Evolutionary conservation across 2,329 filamentous ascomycete genomes (phyloP).

Genomic region (Alternaria ventricosa): DNA sequence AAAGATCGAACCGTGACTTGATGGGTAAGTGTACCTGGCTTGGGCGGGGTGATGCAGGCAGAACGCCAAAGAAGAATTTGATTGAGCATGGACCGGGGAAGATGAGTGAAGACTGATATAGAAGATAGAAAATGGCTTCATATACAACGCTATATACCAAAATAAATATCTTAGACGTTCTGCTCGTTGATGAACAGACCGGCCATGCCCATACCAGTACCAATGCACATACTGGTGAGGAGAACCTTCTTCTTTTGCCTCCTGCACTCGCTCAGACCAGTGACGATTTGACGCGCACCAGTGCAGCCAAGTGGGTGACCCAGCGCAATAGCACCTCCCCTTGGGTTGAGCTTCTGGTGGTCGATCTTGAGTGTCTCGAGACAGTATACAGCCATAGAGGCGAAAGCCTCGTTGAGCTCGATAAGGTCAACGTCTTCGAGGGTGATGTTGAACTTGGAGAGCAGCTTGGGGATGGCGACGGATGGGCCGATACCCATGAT

Average conservation of each 20-base stretch:
- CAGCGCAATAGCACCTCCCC: conserved; percentile 82
- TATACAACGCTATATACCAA: not conserved
- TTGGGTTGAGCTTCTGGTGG: conserved; percentile 78
- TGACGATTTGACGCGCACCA: conserved; percentile 83
- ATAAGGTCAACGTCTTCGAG: conserved; percentile 86
- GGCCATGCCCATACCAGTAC: conserved; percentile 71
- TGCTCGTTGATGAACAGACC: conserved; percentile 71
- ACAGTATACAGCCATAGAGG: conserved; percentile 97
- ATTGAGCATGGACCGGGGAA: not conserved
- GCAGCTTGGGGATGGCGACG: conserved; percentile 77
- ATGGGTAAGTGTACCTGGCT: not conserved
- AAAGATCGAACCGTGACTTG: too few species aligned
- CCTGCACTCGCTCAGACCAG: conserved; percentile 83
- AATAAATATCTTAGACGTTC: conserved; percentile 20
- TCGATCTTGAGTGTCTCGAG: conserved; percentile 70
- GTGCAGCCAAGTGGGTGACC: conserved; percentile 84
- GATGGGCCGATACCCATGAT: conserved; percentile 96
- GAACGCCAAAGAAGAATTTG: not conserved
- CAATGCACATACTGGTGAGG: conserved; percentile 88
- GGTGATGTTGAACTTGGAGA: conserved; percentile 77
- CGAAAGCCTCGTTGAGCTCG: conserved; percentile 98
- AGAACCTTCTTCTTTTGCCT: conserved; percentile 88
- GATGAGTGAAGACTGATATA: not conserved
- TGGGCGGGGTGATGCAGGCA: not conserved
- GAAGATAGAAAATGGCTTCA: not conserved